Conservation (phyloP, 202 grass and related monocot species). For the Carex arenaria region DNA sequence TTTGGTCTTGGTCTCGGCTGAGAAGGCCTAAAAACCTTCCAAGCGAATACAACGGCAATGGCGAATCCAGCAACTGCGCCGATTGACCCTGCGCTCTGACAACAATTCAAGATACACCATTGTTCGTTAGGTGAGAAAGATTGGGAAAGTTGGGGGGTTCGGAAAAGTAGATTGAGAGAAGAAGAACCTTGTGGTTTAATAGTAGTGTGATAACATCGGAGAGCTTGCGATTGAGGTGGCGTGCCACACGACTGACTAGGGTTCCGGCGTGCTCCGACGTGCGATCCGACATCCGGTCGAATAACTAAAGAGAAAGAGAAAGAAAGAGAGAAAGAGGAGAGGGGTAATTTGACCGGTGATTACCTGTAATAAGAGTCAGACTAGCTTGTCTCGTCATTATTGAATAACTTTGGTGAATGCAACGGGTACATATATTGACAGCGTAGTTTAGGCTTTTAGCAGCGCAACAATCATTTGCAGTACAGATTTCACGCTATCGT, state of each 20-base stretch:
- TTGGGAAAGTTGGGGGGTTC: neutral
- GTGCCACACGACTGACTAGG: slow-evolving; percentile 70
- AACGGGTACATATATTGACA: no score
- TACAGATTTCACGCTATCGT: no score
- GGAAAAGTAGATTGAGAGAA: neutral
- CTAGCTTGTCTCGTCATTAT: no score
- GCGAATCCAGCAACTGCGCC: slow-evolving; percentile 93
- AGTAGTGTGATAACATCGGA: slow-evolving; percentile 55
- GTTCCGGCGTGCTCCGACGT: slow-evolving; percentile 43
- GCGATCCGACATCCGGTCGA: slow-evolving; percentile 51
- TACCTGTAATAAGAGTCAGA: neutral
- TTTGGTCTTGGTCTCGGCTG: slow-evolving; percentile 41
- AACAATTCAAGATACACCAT: neutral
- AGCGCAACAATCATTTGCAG: no score
- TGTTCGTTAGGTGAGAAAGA: neutral
- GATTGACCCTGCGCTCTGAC: slow-evolving; percentile 62
- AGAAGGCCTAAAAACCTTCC: slow-evolving; percentile 60
- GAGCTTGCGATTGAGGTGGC: slow-evolving; percentile 75
- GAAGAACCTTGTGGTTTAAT: slow-evolving; percentile 59
- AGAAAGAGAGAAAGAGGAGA: neutral
- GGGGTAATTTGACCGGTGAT: neutral
- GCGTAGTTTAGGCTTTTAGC: no score
- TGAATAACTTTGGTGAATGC: no score
- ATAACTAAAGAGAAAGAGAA: neutral
- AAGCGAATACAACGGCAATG: slow-evolving; percentile 86